Evolutionary conservation across 176 grass and related monocot species (phyloP).

Genomic region (Zizania latifolia): DNA sequence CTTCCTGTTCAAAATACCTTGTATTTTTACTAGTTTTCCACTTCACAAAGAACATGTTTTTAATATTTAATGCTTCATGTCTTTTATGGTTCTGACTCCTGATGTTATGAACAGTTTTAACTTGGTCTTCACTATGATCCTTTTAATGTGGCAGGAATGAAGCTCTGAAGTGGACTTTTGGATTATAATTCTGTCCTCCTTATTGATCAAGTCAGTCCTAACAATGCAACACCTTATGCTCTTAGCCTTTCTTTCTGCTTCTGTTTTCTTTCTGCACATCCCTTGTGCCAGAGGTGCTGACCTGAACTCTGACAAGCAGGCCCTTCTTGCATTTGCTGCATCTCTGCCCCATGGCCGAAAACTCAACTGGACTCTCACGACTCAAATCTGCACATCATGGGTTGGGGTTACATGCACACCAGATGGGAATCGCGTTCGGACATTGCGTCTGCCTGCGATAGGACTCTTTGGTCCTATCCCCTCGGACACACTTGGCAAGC

Average conservation of each 20-base stretch:
- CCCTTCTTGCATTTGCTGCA: conserved; percentile 68
- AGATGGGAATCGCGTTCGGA: conserved; percentile 42
- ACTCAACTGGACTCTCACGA: conserved; percentile 70
- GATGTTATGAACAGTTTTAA: background rate
- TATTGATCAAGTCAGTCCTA: conserved; percentile 9
- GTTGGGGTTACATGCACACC: conserved; percentile 71
- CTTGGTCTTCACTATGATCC: conserved; percentile 14
- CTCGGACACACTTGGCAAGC: conserved; percentile 58
- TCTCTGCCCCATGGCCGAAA: conserved; percentile 68
- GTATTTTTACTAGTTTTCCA: background rate
- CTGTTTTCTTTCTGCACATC: conserved; percentile 35
- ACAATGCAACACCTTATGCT: conserved; percentile 36
- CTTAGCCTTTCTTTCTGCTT: conserved; percentile 25
- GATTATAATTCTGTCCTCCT: conserved; percentile 27
- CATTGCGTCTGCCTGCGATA: conserved; percentile 56
- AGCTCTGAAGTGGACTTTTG: conserved; percentile 1
- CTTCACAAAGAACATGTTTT: background rate
- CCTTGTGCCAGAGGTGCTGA: conserved; percentile 46
- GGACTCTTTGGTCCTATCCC: conserved; percentile 78
- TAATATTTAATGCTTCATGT: background rate
- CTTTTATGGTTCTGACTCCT: background rate
- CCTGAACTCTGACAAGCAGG: conserved; percentile 63
- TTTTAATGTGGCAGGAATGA: conserved; percentile 36
- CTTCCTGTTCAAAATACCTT: conserved; percentile 9
- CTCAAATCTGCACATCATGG: conserved; percentile 70